A percentile compares a stretch with the other conserved stretches of the same genome.
Evolutionary conservation across 352 stramenopile genomes (phyloP).

Genomic region (Pythium sukuiense): DNA sequence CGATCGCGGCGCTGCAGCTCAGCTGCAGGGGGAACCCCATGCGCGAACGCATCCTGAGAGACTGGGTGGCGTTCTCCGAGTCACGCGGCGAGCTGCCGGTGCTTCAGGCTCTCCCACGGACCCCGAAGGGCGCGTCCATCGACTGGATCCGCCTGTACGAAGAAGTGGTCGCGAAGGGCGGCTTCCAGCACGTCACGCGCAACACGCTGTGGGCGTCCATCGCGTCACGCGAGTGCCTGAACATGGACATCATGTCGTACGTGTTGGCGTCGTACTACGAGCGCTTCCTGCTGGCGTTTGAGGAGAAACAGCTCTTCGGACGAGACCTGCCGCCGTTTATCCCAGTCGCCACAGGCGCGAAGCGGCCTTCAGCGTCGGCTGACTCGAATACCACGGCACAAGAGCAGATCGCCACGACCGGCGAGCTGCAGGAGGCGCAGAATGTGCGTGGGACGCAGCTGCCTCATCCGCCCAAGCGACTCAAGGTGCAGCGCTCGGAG

Average conservation of each 20-base stretch:
- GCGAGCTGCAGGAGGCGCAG: conserved; percentile 67
- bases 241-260: conserved; percentile 66
- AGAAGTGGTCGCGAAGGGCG: conserved; percentile 68
- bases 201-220: conserved; percentile 56
- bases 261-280: conserved; percentile 64
- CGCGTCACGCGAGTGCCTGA: conserved; percentile 44
- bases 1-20: conserved; percentile 62
- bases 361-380: conserved; percentile 19
- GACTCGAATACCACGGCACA: conserved; percentile 19
- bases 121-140: conserved; percentile 49
- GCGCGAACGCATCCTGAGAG: conserved; percentile 54
- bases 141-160: conserved; percentile 84
- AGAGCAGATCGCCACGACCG: conserved; percentile 54
- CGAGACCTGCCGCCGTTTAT: conserved; percentile 41
- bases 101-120: conserved; percentile 56
- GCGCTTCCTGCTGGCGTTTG: conserved; percentile 56
- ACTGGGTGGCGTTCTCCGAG: conserved; percentile 63
- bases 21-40: conserved; percentile 62
- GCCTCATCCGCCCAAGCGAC: conserved; percentile 56
- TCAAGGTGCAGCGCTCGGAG: conserved; percentile 59
- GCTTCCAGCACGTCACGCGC: conserved; percentile 52
- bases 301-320: conserved; percentile 79
- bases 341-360: conserved; percentile 27
- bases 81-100: conserved; percentile 39
- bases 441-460: conserved; percentile 64